Evolutionary conservation across 1,284 basidiomycete genomes (phyloP).

Genomic region (Mycosarcoma maydis): DNA sequence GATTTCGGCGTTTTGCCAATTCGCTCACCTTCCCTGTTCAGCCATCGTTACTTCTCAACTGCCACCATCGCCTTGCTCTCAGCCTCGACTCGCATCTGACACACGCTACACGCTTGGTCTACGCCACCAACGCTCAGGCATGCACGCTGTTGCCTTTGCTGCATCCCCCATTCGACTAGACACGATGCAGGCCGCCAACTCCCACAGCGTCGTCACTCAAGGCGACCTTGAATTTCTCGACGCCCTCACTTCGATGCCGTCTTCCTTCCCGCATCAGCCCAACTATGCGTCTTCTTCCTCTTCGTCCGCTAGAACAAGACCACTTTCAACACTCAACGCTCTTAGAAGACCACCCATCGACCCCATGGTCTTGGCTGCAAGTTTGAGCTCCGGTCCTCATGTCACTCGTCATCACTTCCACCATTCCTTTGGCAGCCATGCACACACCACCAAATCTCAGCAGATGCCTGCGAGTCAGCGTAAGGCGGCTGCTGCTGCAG

Average conservation of each 20-base stretch:
- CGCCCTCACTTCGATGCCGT: constrained; percentile 47
- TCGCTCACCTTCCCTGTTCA: background rate
- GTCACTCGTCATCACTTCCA: constrained; percentile 64
- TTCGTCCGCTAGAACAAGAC: constrained; percentile 13
- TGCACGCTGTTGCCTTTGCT: constrained; percentile 18
- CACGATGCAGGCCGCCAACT: constrained; percentile 36
- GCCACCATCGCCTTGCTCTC: background rate
- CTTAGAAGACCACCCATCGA: constrained; percentile 62
- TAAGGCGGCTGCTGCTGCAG: constrained; percentile 19
- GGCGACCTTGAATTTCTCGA: constrained; percentile 55
- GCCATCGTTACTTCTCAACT: background rate
- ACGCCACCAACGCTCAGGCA: constrained; percentile 1
- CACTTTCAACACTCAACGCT: constrained; percentile 59
- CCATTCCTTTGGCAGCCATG: constrained; percentile 51
- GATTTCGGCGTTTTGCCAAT: constrained; percentile 1
- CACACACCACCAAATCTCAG: constrained; percentile 35
- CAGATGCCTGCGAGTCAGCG: constrained; percentile 59
- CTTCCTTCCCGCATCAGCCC: constrained; percentile 37
- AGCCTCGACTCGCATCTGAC: background rate
- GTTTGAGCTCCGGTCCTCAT: constrained; percentile 58
- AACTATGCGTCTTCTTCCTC: constrained; percentile 13
- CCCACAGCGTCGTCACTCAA: constrained; percentile 32
- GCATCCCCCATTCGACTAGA: constrained; percentile 4
- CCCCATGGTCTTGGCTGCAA: constrained; percentile 62
- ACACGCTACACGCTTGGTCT: background rate